These are phyloP conservation scores for Mycena haematopus DNA, from an alignment of 768 basidiomycete species.

Conservation along the genomic window DNA sequence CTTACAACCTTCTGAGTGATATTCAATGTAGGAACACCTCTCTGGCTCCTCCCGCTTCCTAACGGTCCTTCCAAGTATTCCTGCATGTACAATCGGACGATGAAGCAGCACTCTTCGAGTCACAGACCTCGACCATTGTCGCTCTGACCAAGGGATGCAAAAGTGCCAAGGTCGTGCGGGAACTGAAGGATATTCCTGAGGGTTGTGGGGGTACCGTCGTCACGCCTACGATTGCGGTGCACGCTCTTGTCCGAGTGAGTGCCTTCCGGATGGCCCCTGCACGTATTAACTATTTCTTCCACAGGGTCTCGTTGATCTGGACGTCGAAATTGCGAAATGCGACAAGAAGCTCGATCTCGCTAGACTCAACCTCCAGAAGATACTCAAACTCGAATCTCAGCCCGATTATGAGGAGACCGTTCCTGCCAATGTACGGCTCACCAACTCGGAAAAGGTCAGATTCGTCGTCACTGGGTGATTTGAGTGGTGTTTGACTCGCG, in stretches of 20 bases:
- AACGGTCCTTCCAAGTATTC: constrained; percentile 61
- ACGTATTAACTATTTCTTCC: not conserved
- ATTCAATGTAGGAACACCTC: constrained; percentile 67
- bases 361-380: constrained; percentile 73
- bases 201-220: constrained; percentile 90
- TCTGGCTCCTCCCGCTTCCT: constrained; percentile 12
- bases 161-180: constrained; percentile 69
- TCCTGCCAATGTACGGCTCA: constrained; percentile 73
- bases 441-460: constrained; percentile 85
- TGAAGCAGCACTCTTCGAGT: constrained; percentile 71
- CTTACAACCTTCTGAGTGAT: constrained; percentile 86
- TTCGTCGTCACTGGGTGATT: not conserved
- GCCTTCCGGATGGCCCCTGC: not conserved
- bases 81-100: constrained; percentile 70
- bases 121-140: constrained; percentile 76
- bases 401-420: constrained; percentile 82
- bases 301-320: constrained; percentile 90
- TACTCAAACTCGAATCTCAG: constrained; percentile 73
- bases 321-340: constrained; percentile 86
- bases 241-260: constrained; percentile 86
- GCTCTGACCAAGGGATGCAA: constrained; percentile 91
- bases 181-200: constrained; percentile 72
- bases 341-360: constrained; percentile 88
- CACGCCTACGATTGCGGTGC: constrained; percentile 73
- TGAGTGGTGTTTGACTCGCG: constrained; percentile 14